Evolutionary conservation across 139 green algal genomes (phyloP).

Genomic region (Yamagishiella unicocca): DNA sequence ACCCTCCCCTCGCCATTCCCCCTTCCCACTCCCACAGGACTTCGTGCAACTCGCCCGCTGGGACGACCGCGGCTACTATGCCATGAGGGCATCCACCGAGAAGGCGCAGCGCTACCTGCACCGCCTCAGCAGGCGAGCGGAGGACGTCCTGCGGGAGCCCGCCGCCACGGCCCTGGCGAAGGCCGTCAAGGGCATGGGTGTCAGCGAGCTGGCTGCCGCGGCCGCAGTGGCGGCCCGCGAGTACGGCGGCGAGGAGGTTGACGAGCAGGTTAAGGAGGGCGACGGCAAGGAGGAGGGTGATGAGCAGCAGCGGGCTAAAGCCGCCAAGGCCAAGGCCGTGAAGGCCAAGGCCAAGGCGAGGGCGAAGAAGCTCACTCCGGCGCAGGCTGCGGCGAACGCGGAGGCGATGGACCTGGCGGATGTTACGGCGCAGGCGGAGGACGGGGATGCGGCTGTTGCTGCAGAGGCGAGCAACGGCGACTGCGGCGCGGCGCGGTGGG

Average conservation of each 20-base stretch:
- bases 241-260: not conserved
- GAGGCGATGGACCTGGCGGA: conserved; percentile 34
- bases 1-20: no score
- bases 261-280: not conserved
- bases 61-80: conserved; percentile 97
- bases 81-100: conserved; percentile 84
- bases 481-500: not conserved
- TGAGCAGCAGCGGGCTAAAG: not conserved
- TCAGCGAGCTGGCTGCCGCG: conserved; percentile 66
- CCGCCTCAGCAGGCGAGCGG: conserved; percentile 64
- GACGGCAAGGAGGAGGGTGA: not conserved
- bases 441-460: not conserved
- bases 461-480: not conserved
- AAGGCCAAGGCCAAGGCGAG: not conserved
- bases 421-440: no score
- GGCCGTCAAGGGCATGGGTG: conserved; percentile 52
- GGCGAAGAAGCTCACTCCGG: conserved; percentile 12
- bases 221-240: conserved; percentile 7
- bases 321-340: not conserved
- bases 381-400: not conserved
- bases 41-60: conserved; percentile 97
- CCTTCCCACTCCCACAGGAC: conserved; percentile 64
- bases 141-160: conserved; percentile 69
- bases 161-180: conserved; percentile 66
- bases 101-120: conserved; percentile 93